phyloP scores from a whole-genome alignment of 805 yeast genomes.

The Cyberlindnera xylosilytica region DNA sequence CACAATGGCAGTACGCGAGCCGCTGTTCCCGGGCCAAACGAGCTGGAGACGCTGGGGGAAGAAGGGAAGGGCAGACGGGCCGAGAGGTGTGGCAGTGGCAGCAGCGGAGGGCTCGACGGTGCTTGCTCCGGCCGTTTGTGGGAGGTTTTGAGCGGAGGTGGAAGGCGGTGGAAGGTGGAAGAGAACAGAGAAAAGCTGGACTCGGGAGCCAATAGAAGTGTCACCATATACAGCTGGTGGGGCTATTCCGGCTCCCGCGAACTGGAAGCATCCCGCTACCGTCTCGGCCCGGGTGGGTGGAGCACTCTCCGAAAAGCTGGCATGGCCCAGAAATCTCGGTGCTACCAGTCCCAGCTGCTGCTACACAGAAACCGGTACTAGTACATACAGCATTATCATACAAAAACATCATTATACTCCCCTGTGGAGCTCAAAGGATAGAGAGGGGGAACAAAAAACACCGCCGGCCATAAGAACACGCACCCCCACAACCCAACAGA shows the following conservation, averaged over 20 bases:
- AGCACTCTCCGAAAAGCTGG: too few species aligned
- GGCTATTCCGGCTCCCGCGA: conserved; percentile 9
- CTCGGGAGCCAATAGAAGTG: conserved; percentile 12
- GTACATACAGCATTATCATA: conserved; percentile 3
- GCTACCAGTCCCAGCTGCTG: not conserved
- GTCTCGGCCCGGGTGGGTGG: not conserved
- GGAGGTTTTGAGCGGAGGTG: too few species aligned
- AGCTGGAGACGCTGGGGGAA: not conserved
- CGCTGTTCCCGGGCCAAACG: not conserved
- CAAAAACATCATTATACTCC: too few species aligned
- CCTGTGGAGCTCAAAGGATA: too few species aligned
- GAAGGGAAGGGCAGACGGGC: not conserved
- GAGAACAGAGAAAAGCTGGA: not conserved
- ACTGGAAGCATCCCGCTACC: not conserved
- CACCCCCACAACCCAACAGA: not conserved
- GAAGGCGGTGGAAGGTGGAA: not conserved
- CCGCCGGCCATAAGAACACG: not conserved
- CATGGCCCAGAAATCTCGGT: too few species aligned
- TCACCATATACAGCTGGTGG: conserved; percentile 4
- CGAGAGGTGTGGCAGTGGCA: too few species aligned
- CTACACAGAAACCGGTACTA: not conserved
- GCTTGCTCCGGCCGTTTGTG: too few species aligned
- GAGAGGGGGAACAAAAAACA: not conserved
- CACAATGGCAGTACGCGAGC: not conserved
- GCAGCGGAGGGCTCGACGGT: too few species aligned